Evolutionary conservation across 2,329 filamentous ascomycete species (phyloP), one percentile per base, ranked within the genome.

Genomic region (Stachybotrys chlorohalonatus): DNA sequence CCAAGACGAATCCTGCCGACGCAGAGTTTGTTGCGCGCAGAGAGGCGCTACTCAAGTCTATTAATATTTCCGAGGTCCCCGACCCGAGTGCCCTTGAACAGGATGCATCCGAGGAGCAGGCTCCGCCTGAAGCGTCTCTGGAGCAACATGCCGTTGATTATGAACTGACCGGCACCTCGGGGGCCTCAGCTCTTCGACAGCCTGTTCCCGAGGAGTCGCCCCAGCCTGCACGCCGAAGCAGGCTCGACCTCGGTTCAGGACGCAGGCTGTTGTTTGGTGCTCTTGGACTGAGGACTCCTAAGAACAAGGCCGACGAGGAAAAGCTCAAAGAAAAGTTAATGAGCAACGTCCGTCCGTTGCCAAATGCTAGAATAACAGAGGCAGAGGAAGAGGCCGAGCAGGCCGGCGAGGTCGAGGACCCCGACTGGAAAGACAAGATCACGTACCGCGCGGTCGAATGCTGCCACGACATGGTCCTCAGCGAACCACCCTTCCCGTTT

Each of bases 401-500:
- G 3, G 55, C 61, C 4, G 54, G 56, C 31, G 47, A 55, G 5
- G 68, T 72, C 15, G 68, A 73, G 49, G 77, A 83, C 49, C 71
- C 79, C 1, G 78, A 87, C 32, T 96, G 92, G 92, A 82, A 82
- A 60, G 73, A 82, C 5, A 90, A 84, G 60, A 85, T 96, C 56
- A 79, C 75, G 11, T 83, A 95, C 57, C 80, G 82, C 30, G 92
- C 90, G 24, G 89, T 95, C 1, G 93, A 97, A 68, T 96, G 92
- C 69, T 83, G 84, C 58, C 79, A 88, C n/a, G 80, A 88, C 32
- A 73, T 90, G 46, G 73, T 80, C 36, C 75, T 95, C 49, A 87
- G 81, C 53, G 80, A 89, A 39, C 92, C 93, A 0, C 89, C 92
- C 0, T 96, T 95, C 64, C 92, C 92, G 0, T 96, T 96, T 68